A percentile compares a stretch with the other conserved stretches of the same genome.
Conservation (phyloP, 208 protist genomes). For the Angomonas ambiguus region DNA sequence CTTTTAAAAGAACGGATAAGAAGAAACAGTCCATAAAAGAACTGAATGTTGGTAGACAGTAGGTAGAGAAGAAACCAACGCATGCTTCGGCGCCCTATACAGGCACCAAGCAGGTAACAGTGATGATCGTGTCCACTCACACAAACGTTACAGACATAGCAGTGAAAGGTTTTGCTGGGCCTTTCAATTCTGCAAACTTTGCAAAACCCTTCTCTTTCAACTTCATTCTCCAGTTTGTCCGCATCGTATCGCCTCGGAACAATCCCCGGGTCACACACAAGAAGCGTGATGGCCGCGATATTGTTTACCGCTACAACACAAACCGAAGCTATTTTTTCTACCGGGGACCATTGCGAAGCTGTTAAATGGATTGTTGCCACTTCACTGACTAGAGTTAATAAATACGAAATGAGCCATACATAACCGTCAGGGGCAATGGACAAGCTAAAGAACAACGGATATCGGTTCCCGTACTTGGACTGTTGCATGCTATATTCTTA, state of each 20-base stretch:
- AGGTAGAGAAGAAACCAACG: conserved; percentile 80
- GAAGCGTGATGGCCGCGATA: conserved; percentile 11
- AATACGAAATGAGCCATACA: conserved; percentile 25
- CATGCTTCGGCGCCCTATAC: conserved; percentile 63
- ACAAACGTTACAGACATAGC: conserved; percentile 77
- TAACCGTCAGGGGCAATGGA: conserved; percentile 25
- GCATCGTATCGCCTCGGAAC: conserved; percentile 34
- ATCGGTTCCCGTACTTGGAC: conserved; percentile 11
- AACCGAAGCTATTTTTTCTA: not conserved
- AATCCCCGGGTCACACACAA: conserved; percentile 48
- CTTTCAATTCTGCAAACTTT: conserved; percentile 48
- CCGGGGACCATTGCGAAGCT: conserved; percentile 18
- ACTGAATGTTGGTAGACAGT: conserved; percentile 21
- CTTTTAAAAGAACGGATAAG: conserved; percentile 24
- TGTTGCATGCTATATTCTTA: not conserved
- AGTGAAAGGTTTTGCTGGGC: conserved; percentile 61
- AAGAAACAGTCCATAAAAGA: conserved; percentile 31
- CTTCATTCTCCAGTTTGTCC: conserved; percentile 15
- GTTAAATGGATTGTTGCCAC: conserved; percentile 16
- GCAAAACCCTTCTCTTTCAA: conserved; percentile 35
- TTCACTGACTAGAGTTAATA: conserved; percentile 10
- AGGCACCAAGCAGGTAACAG: conserved; percentile 69
- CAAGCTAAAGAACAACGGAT: not conserved
- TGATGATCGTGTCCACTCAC: conserved; percentile 83
- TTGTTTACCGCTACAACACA: conserved; percentile 16